Evolutionary conservation across 257 asterid genomes (phyloP).

Genomic region (Solanum chiquidenum): DNA sequence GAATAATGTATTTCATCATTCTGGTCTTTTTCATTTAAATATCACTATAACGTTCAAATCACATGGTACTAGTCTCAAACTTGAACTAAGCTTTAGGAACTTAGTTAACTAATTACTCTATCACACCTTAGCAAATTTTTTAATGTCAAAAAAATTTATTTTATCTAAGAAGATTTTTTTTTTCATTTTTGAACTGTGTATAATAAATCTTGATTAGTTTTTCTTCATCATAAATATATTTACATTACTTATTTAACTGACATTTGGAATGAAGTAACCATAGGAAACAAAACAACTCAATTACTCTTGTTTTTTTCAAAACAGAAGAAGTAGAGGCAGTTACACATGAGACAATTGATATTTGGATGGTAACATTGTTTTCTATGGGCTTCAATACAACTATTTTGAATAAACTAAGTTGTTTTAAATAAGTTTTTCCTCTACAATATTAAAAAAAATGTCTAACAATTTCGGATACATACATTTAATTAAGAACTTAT

Average conservation of each 20-base stretch:
- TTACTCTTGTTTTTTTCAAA: no score
- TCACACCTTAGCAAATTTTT: not conserved
- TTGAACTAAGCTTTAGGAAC: not conserved
- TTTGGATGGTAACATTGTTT: not conserved
- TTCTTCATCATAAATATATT: not conserved
- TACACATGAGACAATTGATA: not conserved
- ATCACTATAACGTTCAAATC: not conserved
- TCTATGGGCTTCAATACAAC: not conserved
- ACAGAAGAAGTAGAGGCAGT: not conserved
- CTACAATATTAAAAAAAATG: not conserved
- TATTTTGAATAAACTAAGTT: not conserved
- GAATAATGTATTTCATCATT: not conserved
- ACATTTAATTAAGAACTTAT: no score
- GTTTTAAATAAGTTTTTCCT: not conserved
- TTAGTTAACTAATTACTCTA: no score
- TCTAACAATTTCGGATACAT: not conserved
- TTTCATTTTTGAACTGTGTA: no score
- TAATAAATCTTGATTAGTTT: not conserved
- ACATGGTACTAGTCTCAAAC: not conserved
- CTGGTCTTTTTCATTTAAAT: not conserved
- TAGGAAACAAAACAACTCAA: not conserved
- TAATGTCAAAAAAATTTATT: no score
- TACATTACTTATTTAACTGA: not conserved
- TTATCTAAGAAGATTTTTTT: not conserved
- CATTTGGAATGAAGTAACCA: not conserved